Evolutionary conservation across 495 filamentous ascomycete genomes (phyloP).

Genomic region (Penicillium flavigenum): DNA sequence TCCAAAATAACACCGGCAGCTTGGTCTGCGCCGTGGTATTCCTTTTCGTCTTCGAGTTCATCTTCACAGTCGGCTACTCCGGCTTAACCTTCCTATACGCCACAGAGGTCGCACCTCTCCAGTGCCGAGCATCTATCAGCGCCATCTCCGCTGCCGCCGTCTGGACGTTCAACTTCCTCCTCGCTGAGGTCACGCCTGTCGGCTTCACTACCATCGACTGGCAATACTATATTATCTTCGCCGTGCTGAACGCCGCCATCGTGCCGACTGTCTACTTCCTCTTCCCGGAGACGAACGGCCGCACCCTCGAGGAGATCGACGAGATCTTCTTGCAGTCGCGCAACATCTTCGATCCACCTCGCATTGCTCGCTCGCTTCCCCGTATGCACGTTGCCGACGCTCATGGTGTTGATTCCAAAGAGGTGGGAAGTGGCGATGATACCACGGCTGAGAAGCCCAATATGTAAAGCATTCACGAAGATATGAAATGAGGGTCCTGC

Average conservation of each 20-base stretch:
- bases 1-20: slow-evolving; percentile 30
- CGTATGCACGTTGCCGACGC: slow-evolving; percentile 1
- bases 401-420: neutral
- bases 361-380: slow-evolving; percentile 14
- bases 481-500: neutral
- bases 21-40: slow-evolving; percentile 43
- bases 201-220: slow-evolving; percentile 46
- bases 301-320: slow-evolving; percentile 73
- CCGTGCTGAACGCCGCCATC: slow-evolving; percentile 47
- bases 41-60: slow-evolving; percentile 44
- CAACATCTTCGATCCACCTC: slow-evolving; percentile 31
- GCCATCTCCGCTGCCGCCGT: slow-evolving; percentile 61
- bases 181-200: slow-evolving; percentile 44
- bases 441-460: neutral
- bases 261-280: slow-evolving; percentile 55
- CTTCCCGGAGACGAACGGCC: slow-evolving; percentile 56
- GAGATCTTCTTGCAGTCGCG: slow-evolving; percentile 56
- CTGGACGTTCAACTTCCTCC: slow-evolving; percentile 55
- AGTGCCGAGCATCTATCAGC: slow-evolving; percentile 64
- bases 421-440: neutral
- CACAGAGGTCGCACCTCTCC: slow-evolving; percentile 65
- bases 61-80: slow-evolving; percentile 57
- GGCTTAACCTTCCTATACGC: slow-evolving; percentile 64
- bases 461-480: neutral
- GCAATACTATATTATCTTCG: slow-evolving; percentile 52